These are phyloP conservation scores for Euryodendron excelsum DNA, from an alignment of 148 eudicot genomes.

Conservation along the genomic window DNA sequence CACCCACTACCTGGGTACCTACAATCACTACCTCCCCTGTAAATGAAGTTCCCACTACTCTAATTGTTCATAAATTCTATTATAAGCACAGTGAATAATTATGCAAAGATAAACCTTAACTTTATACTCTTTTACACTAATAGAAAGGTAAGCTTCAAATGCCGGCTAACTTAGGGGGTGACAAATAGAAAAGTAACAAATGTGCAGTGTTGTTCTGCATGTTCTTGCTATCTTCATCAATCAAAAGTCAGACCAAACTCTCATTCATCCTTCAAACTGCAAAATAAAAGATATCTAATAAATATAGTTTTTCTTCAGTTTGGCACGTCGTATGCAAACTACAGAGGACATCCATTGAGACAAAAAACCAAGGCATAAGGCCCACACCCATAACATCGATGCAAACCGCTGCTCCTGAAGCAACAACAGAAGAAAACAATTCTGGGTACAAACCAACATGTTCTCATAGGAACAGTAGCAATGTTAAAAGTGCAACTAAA, in stretches of 20 bases:
- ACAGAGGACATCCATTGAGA: neutral
- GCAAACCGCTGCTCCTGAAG: neutral
- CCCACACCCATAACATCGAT: neutral
- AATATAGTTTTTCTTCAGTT: neutral
- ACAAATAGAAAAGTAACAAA: neutral
- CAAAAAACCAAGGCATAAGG: conserved; percentile 1
- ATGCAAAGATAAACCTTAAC: neutral
- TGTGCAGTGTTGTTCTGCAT: neutral
- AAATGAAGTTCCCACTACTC: conserved; percentile 3
- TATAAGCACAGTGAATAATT: neutral
- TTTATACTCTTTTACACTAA: neutral
- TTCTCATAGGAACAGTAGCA: too few species aligned
- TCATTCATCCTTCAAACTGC: neutral
- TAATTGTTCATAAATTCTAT: neutral
- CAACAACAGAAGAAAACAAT: too few species aligned
- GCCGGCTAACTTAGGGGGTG: neutral
- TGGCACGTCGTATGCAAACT: neutral
- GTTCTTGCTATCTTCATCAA: neutral
- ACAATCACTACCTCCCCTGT: neutral
- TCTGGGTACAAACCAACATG: too few species aligned
- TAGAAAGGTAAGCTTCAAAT: neutral
- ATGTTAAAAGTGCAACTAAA: too few species aligned
- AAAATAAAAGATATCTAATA: neutral
- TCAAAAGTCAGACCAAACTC: neutral
- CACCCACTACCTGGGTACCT: too few species aligned